phyloP scores from a whole-genome alignment of 768 basidiomycete genomes.

The Auricularia sp. region DNA sequence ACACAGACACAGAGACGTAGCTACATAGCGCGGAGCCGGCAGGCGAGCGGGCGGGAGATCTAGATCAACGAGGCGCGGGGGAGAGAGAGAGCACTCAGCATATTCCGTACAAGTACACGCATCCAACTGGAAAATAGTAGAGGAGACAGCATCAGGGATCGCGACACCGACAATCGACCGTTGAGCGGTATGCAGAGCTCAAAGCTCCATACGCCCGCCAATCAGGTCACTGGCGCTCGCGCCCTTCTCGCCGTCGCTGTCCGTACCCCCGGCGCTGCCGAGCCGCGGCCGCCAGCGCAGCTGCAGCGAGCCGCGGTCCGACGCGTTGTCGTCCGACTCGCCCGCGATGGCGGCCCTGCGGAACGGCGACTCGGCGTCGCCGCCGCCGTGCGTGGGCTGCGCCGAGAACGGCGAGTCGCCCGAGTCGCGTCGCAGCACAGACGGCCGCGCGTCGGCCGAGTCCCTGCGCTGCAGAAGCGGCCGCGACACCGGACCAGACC shows the following conservation, averaged over 20 bases:
- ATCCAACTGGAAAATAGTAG: no score
- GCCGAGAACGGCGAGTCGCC: not conserved
- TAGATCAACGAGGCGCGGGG: no score
- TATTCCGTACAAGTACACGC: no score
- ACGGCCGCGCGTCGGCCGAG: not conserved
- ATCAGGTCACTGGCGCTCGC: not conserved
- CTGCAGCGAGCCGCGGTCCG: not conserved
- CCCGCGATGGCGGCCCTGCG: not conserved
- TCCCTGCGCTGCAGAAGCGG: not conserved
- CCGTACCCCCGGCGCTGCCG: not conserved
- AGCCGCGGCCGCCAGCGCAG: not conserved
- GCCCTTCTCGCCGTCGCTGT: constrained; percentile 1
- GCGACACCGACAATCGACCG: no score
- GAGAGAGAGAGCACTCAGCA: no score
- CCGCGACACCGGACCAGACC: not conserved
- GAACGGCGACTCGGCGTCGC: not conserved
- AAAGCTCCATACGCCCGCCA: constrained; percentile 1
- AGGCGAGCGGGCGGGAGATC: no score
- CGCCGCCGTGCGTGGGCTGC: not conserved
- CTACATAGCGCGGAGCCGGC: no score
- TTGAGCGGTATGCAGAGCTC: not conserved
- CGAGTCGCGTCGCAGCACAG: not conserved
- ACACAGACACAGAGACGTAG: no score
- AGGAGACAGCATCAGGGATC: no score
- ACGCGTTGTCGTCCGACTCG: not conserved